Base-by-base conservation (phyloP, 768 basidiomycete species). In the Pleurotus sapidus region DNA sequence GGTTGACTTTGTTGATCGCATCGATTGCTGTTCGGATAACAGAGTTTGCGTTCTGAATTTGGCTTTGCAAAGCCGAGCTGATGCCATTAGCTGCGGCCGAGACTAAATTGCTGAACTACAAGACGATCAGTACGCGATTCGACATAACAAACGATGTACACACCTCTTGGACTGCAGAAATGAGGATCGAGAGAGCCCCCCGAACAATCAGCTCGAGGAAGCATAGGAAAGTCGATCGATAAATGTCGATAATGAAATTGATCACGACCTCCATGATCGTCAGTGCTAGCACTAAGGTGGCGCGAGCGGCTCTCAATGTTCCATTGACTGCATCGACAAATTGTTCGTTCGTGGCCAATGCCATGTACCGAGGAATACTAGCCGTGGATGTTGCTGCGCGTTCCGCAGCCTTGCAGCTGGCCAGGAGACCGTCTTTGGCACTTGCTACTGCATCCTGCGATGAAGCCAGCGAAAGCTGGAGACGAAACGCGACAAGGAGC, bases 221-320 rank as follows among this genome's bases (percentile, higher is more conserved):
- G 70, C 96, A 99, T 53, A 99, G 80, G 65, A 96, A 87, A 3
- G 95, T 91, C 3, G 94, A 95, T 40, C 95, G 88, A 68, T 97
- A 98, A 46, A 88, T 84, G 72, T 93, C 89, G 61, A 98, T 83
- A 61, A 97, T 82, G 71, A 98, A 98, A 65, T 91, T 93, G 72
- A 95, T 87, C 65, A 95, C 82, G 0, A 79, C 86, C 67, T 97
- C 93, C 84, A 96, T 88, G 38, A 86, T 76, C 0, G 91, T 96
- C 56, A 98, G 74, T 2, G 91, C 73, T 40, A 92, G 73, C 37
- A 89, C 74, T 53, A 97, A 79, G 5, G 88, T 81, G 8, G 77
- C 84, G 18, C 91, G 87, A 15, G 93, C 88, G 20, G 80, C 91
- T 55, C 87, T 78, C 71, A 97, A 81, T 0, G 86, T 83, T 12